Percentiles rank a stretch among this genome's conserved stretches.
Evolutionary conservation across 129 eudicot species (phyloP).

Genomic region (Tanacetum coccineum): DNA sequence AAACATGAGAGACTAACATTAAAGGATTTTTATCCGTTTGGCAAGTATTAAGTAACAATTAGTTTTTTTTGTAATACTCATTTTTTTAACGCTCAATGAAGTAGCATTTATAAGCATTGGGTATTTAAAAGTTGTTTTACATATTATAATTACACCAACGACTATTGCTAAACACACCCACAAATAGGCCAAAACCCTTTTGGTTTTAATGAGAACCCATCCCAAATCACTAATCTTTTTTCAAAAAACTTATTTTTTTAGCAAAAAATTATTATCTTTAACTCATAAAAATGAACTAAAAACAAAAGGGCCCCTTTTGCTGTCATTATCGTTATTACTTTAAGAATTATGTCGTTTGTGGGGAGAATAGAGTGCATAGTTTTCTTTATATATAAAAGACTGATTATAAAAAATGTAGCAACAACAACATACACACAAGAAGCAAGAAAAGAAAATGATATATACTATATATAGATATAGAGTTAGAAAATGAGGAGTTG

Average conservation of each 20-base stretch:
- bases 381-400: background rate
- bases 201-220: slow-evolving; percentile 15
- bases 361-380: slow-evolving; percentile 38
- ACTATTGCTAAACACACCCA: too few species aligned
- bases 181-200: slow-evolving; percentile 19
- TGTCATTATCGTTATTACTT: slow-evolving; percentile 36
- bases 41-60: too few species aligned
- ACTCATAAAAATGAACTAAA: slow-evolving; percentile 15
- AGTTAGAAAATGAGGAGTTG: slow-evolving; percentile 11
- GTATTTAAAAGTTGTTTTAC: too few species aligned
- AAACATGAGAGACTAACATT: too few species aligned
- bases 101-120: too few species aligned
- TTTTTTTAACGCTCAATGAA: too few species aligned
- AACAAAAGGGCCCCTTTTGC: slow-evolving; percentile 40
- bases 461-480: slow-evolving; percentile 1
- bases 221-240: slow-evolving; percentile 14
- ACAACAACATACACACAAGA: slow-evolving; percentile 20
- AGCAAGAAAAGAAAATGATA: slow-evolving; percentile 26
- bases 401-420: slow-evolving; percentile 21
- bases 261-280: too few species aligned
- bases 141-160: too few species aligned
- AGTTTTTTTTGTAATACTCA: too few species aligned
- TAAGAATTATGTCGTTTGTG: slow-evolving; percentile 36
- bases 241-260: background rate
- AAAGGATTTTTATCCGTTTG: too few species aligned